Percentiles rank a stretch among this genome's conserved stretches.
These are phyloP conservation scores for Cystobasidium tubakii DNA, from an alignment of 768 basidiomycete species.

Conservation along the genomic window DNA sequence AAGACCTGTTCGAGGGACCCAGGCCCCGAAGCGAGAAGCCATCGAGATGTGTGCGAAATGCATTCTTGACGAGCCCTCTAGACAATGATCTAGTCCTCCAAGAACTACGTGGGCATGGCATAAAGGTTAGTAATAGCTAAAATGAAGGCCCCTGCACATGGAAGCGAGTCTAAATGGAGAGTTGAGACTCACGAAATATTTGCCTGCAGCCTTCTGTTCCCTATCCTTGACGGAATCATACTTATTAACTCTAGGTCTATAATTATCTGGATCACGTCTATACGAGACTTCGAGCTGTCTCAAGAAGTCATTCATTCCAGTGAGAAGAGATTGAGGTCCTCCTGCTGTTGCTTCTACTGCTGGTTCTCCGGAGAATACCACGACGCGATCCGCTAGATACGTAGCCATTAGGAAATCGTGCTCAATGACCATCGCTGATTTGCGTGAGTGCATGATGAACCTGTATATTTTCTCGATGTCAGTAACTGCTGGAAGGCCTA, in stretches of 20 bases:
- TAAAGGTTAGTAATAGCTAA: not conserved
- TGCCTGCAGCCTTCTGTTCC: constrained; percentile 49
- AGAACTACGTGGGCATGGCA: not conserved
- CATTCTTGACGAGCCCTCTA: too few relatives aligned
- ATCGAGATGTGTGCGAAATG: not conserved
- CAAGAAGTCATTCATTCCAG: constrained; percentile 97
- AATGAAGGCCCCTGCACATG: not conserved
- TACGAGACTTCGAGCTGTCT: constrained; percentile 95
- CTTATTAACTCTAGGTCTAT: constrained; percentile 51
- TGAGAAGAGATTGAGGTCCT: constrained; percentile 84
- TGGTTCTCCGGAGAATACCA: constrained; percentile 67
- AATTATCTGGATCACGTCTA: constrained; percentile 80
- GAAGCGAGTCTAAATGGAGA: too few relatives aligned
- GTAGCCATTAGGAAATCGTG: constrained; percentile 99
- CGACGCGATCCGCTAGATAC: constrained; percentile 94
- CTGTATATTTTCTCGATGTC: constrained; percentile 50
- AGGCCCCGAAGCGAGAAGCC: not conserved
- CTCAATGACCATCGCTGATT: constrained; percentile 97
- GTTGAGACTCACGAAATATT: constrained; percentile 29
- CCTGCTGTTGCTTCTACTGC: constrained; percentile 83
- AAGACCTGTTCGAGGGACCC: too few relatives aligned
- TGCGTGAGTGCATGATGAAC: constrained; percentile 92
- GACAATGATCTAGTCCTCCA: constrained; percentile 4
- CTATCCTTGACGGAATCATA: constrained; percentile 52
- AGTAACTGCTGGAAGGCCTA: too few relatives aligned